These are phyloP conservation scores for Lenwebbia sp. DNA, from an alignment of 345 rosid genomes.

Conservation along the genomic window DNA sequence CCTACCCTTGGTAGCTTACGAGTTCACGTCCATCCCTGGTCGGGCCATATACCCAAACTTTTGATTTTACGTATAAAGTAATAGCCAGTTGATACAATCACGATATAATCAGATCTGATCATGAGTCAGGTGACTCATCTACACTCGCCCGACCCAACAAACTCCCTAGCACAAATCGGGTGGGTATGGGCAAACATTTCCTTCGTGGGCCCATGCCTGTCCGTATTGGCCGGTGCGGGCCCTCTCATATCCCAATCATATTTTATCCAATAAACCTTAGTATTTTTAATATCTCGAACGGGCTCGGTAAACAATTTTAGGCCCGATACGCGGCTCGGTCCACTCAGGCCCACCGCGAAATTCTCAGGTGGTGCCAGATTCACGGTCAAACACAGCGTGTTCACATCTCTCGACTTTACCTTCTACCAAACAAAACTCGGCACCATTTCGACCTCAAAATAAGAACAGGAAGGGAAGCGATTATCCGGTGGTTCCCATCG, in stretches of 20 bases:
- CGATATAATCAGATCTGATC: background rate
- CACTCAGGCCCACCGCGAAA: background rate
- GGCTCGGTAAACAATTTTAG: background rate
- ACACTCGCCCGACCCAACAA: background rate
- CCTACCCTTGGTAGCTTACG: background rate
- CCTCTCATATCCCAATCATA: background rate
- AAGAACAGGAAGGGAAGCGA: background rate
- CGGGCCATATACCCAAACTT: no score
- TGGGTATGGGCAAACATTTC: no score
- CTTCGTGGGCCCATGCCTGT: no score
- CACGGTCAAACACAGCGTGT: background rate
- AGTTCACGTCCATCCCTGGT: background rate
- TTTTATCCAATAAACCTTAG: background rate
- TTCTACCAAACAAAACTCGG: no score
- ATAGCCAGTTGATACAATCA: background rate
- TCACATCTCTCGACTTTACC: background rate
- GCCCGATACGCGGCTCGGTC: background rate
- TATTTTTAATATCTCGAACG: background rate
- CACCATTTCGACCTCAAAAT: background rate
- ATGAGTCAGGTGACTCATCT: fast-evolving
- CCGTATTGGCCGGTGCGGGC: no score
- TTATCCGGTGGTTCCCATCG: background rate
- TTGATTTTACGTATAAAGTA: background rate
- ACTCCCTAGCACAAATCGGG: no score
- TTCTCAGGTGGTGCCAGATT: background rate